A percentile compares a stretch with the other conserved stretches of the same genome.
These are phyloP conservation scores for Blastomyces silverae DNA, from an alignment of 2,329 filamentous ascomycete genomes.

Conservation along the genomic window DNA sequence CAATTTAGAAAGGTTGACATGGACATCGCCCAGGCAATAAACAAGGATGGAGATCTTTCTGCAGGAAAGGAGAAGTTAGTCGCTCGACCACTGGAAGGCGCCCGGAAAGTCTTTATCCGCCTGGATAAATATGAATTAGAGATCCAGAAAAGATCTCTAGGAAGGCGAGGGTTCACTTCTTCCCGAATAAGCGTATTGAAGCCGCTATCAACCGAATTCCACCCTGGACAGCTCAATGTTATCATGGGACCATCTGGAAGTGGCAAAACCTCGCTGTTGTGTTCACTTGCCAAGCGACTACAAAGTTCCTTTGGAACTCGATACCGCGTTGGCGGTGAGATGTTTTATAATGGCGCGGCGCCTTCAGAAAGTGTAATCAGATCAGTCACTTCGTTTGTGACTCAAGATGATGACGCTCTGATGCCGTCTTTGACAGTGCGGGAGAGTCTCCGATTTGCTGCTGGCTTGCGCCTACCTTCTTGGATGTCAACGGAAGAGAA, in stretches of 20 bases:
- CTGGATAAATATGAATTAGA: constrained; percentile 59
- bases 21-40: constrained; percentile 58
- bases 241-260: constrained; percentile 76
- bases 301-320: constrained; percentile 55
- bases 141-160: constrained; percentile 54
- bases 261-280: constrained; percentile 68
- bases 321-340: constrained; percentile 56
- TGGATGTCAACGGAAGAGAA: constrained; percentile 66
- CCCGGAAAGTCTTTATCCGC: constrained; percentile 57
- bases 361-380: constrained; percentile 63
- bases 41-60: constrained; percentile 54
- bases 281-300: constrained; percentile 63
- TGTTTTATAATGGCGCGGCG: constrained; percentile 63
- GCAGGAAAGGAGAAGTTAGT: constrained; percentile 65
- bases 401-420: constrained; percentile 69
- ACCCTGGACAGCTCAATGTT: constrained; percentile 62
- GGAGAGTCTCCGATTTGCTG: constrained; percentile 65
- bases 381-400: constrained; percentile 69
- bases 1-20: constrained; percentile 62
- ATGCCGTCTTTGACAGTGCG: constrained; percentile 68
- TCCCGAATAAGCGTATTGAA: constrained; percentile 51
- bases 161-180: constrained; percentile 39
- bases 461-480: constrained; percentile 61
- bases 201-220: constrained; percentile 60
- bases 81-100: constrained; percentile 47